Evolutionary conservation across 768 basidiomycete species (phyloP).

Genomic region (Suillus alpinus): DNA sequence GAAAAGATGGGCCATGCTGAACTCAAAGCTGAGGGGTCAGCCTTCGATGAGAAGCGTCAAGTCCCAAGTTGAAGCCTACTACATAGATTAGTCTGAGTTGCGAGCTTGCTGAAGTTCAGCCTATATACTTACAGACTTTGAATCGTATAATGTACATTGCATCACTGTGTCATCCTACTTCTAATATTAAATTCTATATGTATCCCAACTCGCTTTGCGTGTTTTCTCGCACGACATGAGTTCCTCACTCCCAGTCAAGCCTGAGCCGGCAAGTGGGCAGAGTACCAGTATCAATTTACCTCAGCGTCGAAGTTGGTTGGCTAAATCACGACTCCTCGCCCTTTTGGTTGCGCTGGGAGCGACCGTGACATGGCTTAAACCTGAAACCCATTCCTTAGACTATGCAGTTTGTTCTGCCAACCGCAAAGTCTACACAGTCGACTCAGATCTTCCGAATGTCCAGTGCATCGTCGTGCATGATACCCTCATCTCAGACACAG

Average conservation of each 20-base stretch:
- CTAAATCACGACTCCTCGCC: neutral
- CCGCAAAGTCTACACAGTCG: conserved; percentile 68
- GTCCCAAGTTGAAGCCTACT: neutral
- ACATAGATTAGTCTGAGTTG: neutral
- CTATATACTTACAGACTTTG: neutral
- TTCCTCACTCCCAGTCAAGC: neutral
- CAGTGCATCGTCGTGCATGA: conserved; percentile 61
- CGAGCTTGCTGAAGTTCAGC: neutral
- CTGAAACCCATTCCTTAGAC: conserved; percentile 11
- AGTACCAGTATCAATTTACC: neutral
- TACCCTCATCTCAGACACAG: conserved; percentile 45
- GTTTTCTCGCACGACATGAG: neutral
- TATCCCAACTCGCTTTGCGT: neutral
- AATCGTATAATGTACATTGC: neutral
- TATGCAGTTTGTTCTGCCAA: conserved; percentile 60
- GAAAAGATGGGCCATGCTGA: conserved; percentile 82
- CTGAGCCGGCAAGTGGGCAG: neutral
- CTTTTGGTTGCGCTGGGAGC: neutral
- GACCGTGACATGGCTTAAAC: neutral
- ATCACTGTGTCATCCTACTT: neutral
- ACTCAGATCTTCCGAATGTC: conserved; percentile 45
- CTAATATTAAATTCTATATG: neutral
- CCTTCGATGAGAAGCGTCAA: conserved; percentile 16
- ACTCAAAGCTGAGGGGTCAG: conserved; percentile 55
- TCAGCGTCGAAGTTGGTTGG: neutral